These are phyloP conservation scores for Pezicula radicicola DNA, from an alignment of 2,329 filamentous ascomycete species.

Conservation along the genomic window DNA sequence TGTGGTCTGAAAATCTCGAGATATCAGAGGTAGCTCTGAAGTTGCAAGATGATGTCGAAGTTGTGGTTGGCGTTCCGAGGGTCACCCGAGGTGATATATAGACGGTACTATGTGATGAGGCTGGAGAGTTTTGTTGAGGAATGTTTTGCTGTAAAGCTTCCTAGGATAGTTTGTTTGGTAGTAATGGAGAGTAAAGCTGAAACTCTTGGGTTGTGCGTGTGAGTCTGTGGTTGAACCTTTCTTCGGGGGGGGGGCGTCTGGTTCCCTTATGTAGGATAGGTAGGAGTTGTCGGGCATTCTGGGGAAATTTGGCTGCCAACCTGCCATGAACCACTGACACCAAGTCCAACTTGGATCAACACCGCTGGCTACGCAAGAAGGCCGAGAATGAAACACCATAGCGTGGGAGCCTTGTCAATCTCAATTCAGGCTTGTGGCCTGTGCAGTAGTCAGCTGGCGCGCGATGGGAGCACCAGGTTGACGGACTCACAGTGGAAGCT, in stretches of 20 bases:
- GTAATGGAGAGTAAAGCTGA: background rate
- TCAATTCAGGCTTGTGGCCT: slow-evolving; percentile 3
- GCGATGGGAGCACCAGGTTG: slow-evolving; percentile 1
- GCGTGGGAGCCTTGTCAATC: slow-evolving; percentile 25
- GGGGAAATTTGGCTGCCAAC: slow-evolving; percentile 24
- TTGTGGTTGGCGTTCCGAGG: background rate
- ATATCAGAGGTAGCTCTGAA: background rate
- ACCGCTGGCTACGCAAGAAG: slow-evolving; percentile 14
- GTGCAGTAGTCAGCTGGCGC: slow-evolving; percentile 1
- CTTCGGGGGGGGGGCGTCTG: slow-evolving; percentile 10
- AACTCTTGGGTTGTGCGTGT: slow-evolving; percentile 8
- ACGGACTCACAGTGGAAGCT: background rate
- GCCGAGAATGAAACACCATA: slow-evolving; percentile 29
- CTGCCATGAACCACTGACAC: slow-evolving; percentile 6
- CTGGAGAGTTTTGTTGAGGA: slow-evolving; percentile 4
- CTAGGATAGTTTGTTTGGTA: background rate
- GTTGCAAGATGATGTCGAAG: background rate
- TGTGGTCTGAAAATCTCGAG: background rate
- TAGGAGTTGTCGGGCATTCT: slow-evolving; percentile 14
- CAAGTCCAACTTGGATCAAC: slow-evolving; percentile 4
- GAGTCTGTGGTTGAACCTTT: slow-evolving; percentile 8
- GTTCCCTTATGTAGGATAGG: slow-evolving; percentile 20
- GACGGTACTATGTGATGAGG: background rate
- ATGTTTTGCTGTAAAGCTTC: background rate
- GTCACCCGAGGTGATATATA: slow-evolving; percentile 8